These are phyloP conservation scores for Penicillium polonicum DNA, from an alignment of 2,329 filamentous ascomycete species.

Conservation along the genomic window DNA sequence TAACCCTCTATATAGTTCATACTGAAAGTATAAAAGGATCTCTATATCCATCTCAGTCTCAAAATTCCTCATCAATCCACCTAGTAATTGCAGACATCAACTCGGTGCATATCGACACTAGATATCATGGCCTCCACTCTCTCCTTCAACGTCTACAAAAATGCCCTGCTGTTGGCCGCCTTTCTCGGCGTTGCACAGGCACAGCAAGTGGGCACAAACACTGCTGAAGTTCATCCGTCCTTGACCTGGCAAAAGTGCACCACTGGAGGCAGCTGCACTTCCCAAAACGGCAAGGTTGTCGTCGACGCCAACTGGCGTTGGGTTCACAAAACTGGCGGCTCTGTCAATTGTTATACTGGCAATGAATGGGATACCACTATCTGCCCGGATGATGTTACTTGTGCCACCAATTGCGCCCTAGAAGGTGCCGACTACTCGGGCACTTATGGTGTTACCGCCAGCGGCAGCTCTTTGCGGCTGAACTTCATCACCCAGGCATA, in stretches of 20 bases:
- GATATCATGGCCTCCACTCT: slow-evolving; percentile 12
- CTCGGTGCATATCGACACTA: not conserved
- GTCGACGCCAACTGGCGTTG: slow-evolving; percentile 54
- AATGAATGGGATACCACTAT: slow-evolving; percentile 51
- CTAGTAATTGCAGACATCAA: not conserved
- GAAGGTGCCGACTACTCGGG: slow-evolving; percentile 56
- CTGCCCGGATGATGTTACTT: slow-evolving; percentile 51
- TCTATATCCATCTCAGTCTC: not conserved
- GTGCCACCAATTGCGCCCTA: slow-evolving; percentile 56
- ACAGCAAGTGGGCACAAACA: slow-evolving; percentile 35
- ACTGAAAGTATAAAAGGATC: slow-evolving; percentile 10
- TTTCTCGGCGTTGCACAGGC: slow-evolving; percentile 26
- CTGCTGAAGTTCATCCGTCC: slow-evolving; percentile 47
- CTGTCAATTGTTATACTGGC: slow-evolving; percentile 57
- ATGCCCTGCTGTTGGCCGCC: slow-evolving; percentile 30
- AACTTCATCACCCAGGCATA: slow-evolving; percentile 45
- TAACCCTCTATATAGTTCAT: not conserved
- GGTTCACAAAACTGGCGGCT: slow-evolving; percentile 49
- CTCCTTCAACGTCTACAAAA: slow-evolving; percentile 28
- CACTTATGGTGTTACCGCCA: slow-evolving; percentile 54
- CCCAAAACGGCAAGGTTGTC: slow-evolving; percentile 46
- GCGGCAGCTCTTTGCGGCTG: slow-evolving; percentile 50
- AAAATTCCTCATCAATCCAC: not conserved
- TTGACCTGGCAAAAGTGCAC: slow-evolving; percentile 57
- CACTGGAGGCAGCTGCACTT: slow-evolving; percentile 52